Base-by-base conservation (phyloP, 2,329 filamentous ascomycete genomes). In the Beauveria brongniartii region DNA sequence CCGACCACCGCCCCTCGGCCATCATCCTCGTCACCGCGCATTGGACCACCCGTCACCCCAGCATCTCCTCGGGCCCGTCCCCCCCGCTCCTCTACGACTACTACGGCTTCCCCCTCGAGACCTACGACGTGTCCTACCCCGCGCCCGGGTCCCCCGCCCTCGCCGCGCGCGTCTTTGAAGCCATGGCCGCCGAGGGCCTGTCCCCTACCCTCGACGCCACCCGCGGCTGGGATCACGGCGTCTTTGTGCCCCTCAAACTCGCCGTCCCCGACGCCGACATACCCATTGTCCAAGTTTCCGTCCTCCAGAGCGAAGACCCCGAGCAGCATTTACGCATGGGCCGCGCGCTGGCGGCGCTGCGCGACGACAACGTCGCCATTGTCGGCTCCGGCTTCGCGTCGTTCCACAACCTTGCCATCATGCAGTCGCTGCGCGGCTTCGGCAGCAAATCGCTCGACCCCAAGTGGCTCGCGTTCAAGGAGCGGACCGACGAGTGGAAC, bases 301-400 rank as follows among this genome's bases (percentile, higher is more conserved):
- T 86, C 12, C 76, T 85, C 3, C 64, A 66, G 30, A 80, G 76
- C 20, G 82, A 85, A 66, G 76, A 80, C 53, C 74, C 82, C 0
- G 69, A 70, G 1, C 63, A 69, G 26, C 82, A 84, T 69, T 75
- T 79, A 62, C 74, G 74, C 50, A 79, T 85, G 73, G 83, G 83
- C 37, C 74, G 72, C 24, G 83, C 83, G 1, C 77, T 86, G 12
- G 68, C 70, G 14, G 66, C 67, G 9, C 77, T 86, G 53, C 80
- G 82, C 16, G 72, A 74, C 43, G 71, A 76, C 30, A 82, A 82
- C 69, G 73, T 86, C n/a, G 82, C 82, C 65, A 76, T 86, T 60
- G 66, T 85, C 46, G 83, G 83, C n/a, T 84, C 81, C 0, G 83
- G 83, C 26, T 85, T 85, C 65, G 81, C 83, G 1, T 81, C 79